Evolutionary conservation across 2,329 filamentous ascomycete species (phyloP), one percentile per base, ranked within the genome.

Genomic region (Calonectria montana): DNA sequence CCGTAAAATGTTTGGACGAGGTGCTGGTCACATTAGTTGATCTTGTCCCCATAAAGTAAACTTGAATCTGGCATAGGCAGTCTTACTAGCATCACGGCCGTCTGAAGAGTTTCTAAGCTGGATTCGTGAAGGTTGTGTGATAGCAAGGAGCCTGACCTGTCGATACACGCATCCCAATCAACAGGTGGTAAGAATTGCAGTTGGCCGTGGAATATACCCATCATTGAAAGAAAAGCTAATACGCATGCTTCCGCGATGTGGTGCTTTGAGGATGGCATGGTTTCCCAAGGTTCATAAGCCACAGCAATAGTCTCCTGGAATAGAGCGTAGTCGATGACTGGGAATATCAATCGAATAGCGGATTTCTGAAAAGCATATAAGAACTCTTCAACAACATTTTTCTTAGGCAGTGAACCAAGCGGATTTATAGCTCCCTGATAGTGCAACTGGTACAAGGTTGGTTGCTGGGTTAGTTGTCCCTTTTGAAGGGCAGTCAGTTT

Each of bases 11-110:
- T 79, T 31, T 88, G 82, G 62, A 85, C 84, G 3, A 88, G 71
- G n/a, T 82, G 78, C 87, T 86, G 41, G 5, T 31, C 13, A 18
- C 21, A 8, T n/a, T 31, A 31, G 16, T 53, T 15, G 4, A 12
- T 23, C 7, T 23, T 53, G 21, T 25, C 15, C 43, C 16, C 7
- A 7, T 12, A 1, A n/a, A 43, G 13, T 10, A 31, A 29, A 29
- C 23, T 21, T 13, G 35, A 10, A 23, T 6, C 5, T 25, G 9
- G 5, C 61, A 68, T 3, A 5, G 15, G 6, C n/a, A n/a, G n/a
- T n/a, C 62, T 31, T 81, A 89, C 88, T 75, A 89, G 70, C 77
- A 89, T 86, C 3, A 86, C 75, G 1, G 84, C 68, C 2, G 87
- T 82, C 72, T 89, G 85, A 5, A 88, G 73, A 2, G 80, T 83